Base-by-base conservation (phyloP, 83 land plant genomes). In the Picea engelmannii region DNA sequence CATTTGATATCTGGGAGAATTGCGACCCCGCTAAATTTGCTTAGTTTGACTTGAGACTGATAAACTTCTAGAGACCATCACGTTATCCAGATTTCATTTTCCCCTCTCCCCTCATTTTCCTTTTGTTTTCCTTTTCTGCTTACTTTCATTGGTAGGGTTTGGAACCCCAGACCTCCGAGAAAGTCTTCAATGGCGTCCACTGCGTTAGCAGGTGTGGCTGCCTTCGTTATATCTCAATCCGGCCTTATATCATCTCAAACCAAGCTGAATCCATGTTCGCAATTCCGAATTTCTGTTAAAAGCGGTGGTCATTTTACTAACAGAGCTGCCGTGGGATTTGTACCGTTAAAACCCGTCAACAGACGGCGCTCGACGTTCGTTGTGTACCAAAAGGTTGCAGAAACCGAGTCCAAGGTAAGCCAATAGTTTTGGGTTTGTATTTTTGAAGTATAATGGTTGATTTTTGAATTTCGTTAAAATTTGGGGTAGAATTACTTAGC, bases 121-220 rank as follows among this genome's bases (percentile, higher is more conserved):
- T 31, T 31, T 31, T 31, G 35, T 31, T 31, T 49, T 49, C 55
- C 58, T 52, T 52, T 11, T 52, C 52, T 47, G 52, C 52, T 47
- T 6, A 47, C 52, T 47, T 47, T 47, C 52, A 8, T 47, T 47
- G 52, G 52, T 47, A 47, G 52, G 52, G 52, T 47, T 47, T 47
- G 52, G 52, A 47, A 47, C 52, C 52, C 52, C 52, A 7, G 9
- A 47, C 10, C 52, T 47, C 10, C 9, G 52, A 7, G 9, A 47
- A 47, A 47, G 52, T 9, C 58, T 20, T 42, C 16, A 40, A 75
- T 75, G 78, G 78, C 78, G 78, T 42, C 78, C 78, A 75, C 78
- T 75, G 18, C 78, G 25, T 47, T 75, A 44, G 44, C 78, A 75
- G 78, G 78, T 20, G 11, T 24, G 7, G 78, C 78, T 44, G 78